Evolutionary conservation across 2,329 filamentous ascomycete species (phyloP).

Genomic region (Sporothrix sp.): DNA sequence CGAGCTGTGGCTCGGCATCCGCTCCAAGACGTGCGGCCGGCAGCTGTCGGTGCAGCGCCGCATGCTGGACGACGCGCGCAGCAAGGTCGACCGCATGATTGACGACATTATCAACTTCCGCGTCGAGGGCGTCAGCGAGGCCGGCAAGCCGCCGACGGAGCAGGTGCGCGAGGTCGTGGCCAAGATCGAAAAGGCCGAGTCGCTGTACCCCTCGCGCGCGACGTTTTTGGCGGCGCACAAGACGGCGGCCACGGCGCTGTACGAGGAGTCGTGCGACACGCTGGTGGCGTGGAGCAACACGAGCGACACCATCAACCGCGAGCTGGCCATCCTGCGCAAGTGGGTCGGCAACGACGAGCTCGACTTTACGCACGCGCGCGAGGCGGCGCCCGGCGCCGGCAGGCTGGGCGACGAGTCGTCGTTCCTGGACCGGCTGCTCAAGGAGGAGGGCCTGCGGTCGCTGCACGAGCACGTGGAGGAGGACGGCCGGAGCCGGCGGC

Average conservation of each 20-base stretch:
- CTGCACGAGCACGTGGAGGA: slow-evolving; percentile 61
- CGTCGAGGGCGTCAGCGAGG: slow-evolving; percentile 87
- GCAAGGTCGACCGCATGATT: slow-evolving; percentile 61
- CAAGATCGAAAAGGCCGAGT: slow-evolving; percentile 84
- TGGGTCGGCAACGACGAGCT: slow-evolving; percentile 97
- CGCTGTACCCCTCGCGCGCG: slow-evolving; percentile 70
- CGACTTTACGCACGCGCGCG: slow-evolving; percentile 71
- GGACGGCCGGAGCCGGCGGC: slow-evolving; percentile 36
- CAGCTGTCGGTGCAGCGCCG: slow-evolving; percentile 76
- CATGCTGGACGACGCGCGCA: slow-evolving; percentile 76
- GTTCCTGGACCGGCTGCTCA: slow-evolving; percentile 88
- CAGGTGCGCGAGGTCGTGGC: slow-evolving; percentile 84
- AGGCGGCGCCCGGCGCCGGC: slow-evolving; percentile 56
- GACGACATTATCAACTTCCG: slow-evolving; percentile 89
- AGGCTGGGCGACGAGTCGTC: slow-evolving; percentile 82
- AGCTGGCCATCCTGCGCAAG: slow-evolving; percentile 79
- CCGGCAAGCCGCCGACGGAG: slow-evolving; percentile 74
- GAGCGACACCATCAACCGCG: slow-evolving; percentile 89
- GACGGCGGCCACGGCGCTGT: slow-evolving; percentile 64
- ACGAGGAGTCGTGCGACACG: slow-evolving; percentile 74
- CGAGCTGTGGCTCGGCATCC: slow-evolving; percentile 80
- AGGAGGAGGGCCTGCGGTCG: slow-evolving; percentile 89
- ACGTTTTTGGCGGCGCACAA: slow-evolving; percentile 68
- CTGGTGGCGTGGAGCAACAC: slow-evolving; percentile 97
- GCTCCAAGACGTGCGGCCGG: slow-evolving; percentile 74